Percentiles rank a stretch among this genome's conserved stretches.
These are phyloP conservation scores for Adansonia madagascariensis DNA, from an alignment of 441 rosid genomes.

Conservation along the genomic window DNA sequence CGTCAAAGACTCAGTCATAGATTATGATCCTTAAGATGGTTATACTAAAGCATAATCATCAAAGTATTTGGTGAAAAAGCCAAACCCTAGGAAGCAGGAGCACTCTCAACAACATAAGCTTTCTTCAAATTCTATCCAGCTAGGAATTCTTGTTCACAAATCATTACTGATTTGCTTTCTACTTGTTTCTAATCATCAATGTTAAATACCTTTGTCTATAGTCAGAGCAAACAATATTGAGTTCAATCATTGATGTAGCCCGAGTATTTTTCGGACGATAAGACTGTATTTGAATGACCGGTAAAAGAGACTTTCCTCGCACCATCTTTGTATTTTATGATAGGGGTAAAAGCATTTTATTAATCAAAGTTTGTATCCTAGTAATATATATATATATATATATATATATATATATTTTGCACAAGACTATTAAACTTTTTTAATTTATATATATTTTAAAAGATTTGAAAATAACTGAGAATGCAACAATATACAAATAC, in stretches of 20 bases:
- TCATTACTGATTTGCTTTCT: neutral
- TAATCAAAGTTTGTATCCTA: too few species aligned
- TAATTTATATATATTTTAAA: too few species aligned
- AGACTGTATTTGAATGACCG: neutral
- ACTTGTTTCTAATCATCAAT: neutral
- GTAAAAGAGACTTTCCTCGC: neutral
- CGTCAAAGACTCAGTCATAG: constrained; percentile 26
- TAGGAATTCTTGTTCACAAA: neutral
- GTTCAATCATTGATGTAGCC: neutral
- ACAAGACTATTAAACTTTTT: too few species aligned
- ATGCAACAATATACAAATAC: too few species aligned
- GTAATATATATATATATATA: too few species aligned
- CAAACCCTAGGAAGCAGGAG: too few species aligned
- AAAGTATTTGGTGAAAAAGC: neutral
- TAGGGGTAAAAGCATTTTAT: too few species aligned
- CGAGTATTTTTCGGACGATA: neutral
- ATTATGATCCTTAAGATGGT: constrained; percentile 20
- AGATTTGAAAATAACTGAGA: too few species aligned
- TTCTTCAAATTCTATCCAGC: constrained; percentile 5
- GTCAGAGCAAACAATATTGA: constrained; percentile 4
- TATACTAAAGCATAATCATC: constrained; percentile 1
- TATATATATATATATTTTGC: too few species aligned
- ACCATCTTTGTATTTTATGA: too few species aligned
- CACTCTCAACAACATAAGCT: too few species aligned
- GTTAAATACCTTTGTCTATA: neutral